phyloP scores from a whole-genome alignment of 768 basidiomycete species.

The Lepiota venenata region DNA sequence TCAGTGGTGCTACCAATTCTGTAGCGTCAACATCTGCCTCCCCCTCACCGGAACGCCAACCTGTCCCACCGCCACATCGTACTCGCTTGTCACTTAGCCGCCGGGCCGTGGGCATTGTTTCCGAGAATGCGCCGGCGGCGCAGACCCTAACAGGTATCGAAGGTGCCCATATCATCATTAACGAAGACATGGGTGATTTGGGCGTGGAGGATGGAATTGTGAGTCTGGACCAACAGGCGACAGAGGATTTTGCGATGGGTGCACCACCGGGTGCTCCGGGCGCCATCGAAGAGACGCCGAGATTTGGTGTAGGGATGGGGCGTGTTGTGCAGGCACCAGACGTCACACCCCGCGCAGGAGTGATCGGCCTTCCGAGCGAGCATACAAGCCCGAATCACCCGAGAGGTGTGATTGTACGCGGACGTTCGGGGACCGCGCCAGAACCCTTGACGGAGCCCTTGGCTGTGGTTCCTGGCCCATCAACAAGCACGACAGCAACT shows the following conservation, averaged over 20 bases:
- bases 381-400: conserved; percentile 5
- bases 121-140: conserved; percentile 28
- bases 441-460: conserved; percentile 7
- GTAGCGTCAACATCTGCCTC: conserved; percentile 27
- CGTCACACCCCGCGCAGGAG: conserved; percentile 61
- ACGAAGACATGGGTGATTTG: conserved; percentile 29
- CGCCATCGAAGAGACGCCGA: conserved; percentile 43
- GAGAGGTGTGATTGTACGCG: neutral
- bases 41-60: conserved; percentile 28
- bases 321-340: conserved; percentile 37
- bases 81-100: conserved; percentile 20
- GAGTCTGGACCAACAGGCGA: conserved; percentile 55
- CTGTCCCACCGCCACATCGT: conserved; percentile 15
- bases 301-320: conserved; percentile 3
- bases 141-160: conserved; percentile 21
- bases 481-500: neutral
- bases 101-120: conserved; percentile 38
- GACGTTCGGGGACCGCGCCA: conserved; percentile 5
- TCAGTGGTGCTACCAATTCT: neutral
- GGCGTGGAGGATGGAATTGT: conserved; percentile 77
- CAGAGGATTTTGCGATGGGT: conserved; percentile 88
- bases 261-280: conserved; percentile 89
- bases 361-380: conserved; percentile 48
- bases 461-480: neutral
- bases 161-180: conserved; percentile 37